Percentiles rank a stretch among this genome's conserved stretches.
phyloP scores from a whole-genome alignment of 2,329 filamentous ascomycete genomes.

The Colletotrichum tanaceti region DNA sequence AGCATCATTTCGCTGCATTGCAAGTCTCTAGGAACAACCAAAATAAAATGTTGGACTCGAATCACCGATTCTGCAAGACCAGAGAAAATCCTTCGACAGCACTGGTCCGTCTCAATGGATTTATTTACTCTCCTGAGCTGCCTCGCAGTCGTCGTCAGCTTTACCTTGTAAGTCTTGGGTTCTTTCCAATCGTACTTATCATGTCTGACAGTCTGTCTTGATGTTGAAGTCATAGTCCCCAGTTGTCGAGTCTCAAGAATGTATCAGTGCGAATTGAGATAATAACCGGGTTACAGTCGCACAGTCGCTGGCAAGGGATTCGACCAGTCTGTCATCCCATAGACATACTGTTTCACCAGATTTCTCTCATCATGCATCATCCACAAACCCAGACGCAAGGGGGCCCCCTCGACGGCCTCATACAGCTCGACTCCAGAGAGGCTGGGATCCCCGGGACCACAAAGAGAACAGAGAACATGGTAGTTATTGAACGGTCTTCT shows the following conservation, averaged over 20 bases:
- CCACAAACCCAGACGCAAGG: not conserved
- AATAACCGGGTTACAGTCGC: not conserved
- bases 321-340: not conserved
- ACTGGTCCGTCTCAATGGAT: not conserved
- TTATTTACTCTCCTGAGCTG: not conserved
- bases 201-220: not conserved
- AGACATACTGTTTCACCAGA: not conserved
- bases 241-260: not conserved
- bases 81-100: not conserved
- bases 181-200: not conserved
- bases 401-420: not conserved
- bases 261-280: not conserved
- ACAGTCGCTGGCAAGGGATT: not conserved
- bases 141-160: not conserved
- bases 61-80: not conserved
- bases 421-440: not conserved
- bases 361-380: not conserved
- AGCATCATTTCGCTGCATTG: not conserved
- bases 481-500: constrained; percentile 46
- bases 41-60: not conserved
- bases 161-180: not conserved
- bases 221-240: too few relatives aligned
- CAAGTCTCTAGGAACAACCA: not conserved
- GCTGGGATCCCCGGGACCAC: not conserved
- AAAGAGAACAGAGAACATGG: constrained; percentile 39